These are phyloP conservation scores for Filobasidium uniguttulatum DNA, from an alignment of 1,284 basidiomycete species.

Conservation along the genomic window DNA sequence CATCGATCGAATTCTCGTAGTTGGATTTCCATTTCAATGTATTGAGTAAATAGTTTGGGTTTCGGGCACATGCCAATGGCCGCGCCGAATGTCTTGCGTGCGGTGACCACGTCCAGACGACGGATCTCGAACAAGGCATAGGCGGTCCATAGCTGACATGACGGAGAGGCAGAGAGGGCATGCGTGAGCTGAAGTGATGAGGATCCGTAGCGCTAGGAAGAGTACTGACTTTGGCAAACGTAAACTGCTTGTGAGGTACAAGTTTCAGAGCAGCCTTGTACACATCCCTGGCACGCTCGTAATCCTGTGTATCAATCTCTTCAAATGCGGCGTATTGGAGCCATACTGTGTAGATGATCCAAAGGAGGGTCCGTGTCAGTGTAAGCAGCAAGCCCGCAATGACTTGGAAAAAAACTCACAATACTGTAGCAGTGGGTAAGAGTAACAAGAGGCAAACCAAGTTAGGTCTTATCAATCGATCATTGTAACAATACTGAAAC, in stretches of 20 bases:
- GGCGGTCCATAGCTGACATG: conserved; percentile 55
- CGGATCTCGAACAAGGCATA: conserved; percentile 89
- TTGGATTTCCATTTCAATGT: conserved; percentile 72
- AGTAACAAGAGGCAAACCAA: conserved; percentile 2
- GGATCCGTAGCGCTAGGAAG: not conserved
- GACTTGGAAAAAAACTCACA: conserved; percentile 14
- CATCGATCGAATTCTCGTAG: conserved; percentile 82
- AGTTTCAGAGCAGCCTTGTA: conserved; percentile 81
- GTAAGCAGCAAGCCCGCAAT: not conserved
- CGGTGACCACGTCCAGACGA: conserved; percentile 63
- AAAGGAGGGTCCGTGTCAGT: not conserved
- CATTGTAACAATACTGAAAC: conserved; percentile 1
- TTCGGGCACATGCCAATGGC: conserved; percentile 95
- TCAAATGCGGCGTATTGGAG: conserved; percentile 93
- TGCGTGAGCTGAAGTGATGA: not conserved
- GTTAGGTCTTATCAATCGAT: conserved; percentile 11
- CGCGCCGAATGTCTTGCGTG: conserved; percentile 77
- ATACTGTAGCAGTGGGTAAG: conserved; percentile 14
- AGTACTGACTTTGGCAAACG: conserved; percentile 63
- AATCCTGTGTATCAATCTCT: conserved; percentile 89
- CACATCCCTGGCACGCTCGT: conserved; percentile 68
- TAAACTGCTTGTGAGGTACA: conserved; percentile 90
- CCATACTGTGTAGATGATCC: conserved; percentile 50
- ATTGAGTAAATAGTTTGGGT: conserved; percentile 81
- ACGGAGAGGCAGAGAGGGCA: not conserved